Base-by-base conservation (phyloP, 176 grass and related monocot genomes). In the Chloris gayana region DNA sequence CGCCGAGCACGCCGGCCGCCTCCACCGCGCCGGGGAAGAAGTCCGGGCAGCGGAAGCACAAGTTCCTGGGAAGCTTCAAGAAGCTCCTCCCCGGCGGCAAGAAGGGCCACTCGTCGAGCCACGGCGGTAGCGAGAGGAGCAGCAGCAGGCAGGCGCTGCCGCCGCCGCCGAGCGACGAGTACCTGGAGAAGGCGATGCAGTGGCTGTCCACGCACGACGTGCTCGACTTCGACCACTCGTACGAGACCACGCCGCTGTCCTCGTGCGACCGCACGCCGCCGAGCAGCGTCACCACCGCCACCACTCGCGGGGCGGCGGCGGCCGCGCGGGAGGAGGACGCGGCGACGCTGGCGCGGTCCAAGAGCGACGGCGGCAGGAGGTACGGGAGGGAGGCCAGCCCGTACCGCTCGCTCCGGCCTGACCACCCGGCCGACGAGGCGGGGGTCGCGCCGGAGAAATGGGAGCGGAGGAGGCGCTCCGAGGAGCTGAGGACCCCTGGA, bases 11-110 rank as follows among this genome's bases (percentile, higher is more conserved):
- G 41, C 41, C 41, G 41, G 41, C 41, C 8, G 9, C 41, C 2
- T 44, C 41, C 9, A 13, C 22, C 11, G 45, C 78, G 1, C 34
- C 71, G 32, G 19, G 58, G 58, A 86, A 82, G 49, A 47, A 78
- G 38, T 19, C 67, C n/a, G 81, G 80, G 12, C 49, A 70, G 11
- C 53, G 80, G 72, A 95, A 89, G 73, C 57, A 84, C n/a, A 95
- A 93, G 60, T 70, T 98, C 72, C 46, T 92, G 18, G 85, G 79
- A 51, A 92, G 82, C 77, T 76, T 98, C 71, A 98, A 89, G 86
- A 95, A 93, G 57, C 76, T 98, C 44, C 73, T 98, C 6, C 35
- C 59, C 17, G 74, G 73, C n/a, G 64, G 30, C 14, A 71, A 10
- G 56, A 57, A 7, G 22, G 24, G 64, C 33, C 67, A 45, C 37